These are phyloP conservation scores for Pseudomonodictys pantanalensis DNA, from an alignment of 495 filamentous ascomycete species.

Conservation along the genomic window DNA sequence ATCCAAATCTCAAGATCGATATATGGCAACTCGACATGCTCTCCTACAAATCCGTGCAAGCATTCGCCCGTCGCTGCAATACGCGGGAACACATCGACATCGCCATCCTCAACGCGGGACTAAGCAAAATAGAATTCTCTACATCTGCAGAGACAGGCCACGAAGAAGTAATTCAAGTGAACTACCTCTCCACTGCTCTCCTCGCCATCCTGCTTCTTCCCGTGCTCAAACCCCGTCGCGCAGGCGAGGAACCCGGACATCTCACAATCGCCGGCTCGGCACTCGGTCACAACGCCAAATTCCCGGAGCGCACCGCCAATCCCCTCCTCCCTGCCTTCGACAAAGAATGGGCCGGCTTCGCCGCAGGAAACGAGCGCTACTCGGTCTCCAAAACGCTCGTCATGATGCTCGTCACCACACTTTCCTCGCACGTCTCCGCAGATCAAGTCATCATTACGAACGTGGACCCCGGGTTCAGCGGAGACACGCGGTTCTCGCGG, in stretches of 20 bases:
- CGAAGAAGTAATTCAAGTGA: conserved; percentile 53
- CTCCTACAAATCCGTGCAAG: conserved; percentile 50
- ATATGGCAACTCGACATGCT: conserved; percentile 57
- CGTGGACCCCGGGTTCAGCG: conserved; percentile 43
- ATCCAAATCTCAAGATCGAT: conserved; percentile 43
- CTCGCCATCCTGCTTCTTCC: conserved; percentile 46
- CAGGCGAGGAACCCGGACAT: conserved; percentile 23
- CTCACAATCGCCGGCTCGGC: conserved; percentile 35
- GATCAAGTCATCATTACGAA: conserved; percentile 41
- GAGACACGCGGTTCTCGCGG: conserved; percentile 42
- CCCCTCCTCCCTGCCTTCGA: conserved; percentile 35
- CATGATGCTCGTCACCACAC: conserved; percentile 33
- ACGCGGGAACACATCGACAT: conserved; percentile 11
- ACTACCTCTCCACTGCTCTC: conserved; percentile 51
- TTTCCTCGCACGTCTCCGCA: conserved; percentile 29
- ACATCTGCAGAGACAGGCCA: conserved; percentile 44
- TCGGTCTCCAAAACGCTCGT: conserved; percentile 39
- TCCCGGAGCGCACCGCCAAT: conserved; percentile 3
- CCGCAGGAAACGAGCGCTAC: conserved; percentile 34
- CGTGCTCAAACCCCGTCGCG: conserved; percentile 32
- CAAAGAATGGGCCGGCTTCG: conserved; percentile 17
- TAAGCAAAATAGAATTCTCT: conserved; percentile 36
- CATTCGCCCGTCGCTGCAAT: conserved; percentile 37
- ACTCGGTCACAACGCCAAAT: conserved; percentile 30
- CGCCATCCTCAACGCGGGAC: conserved; percentile 48